Evolutionary conservation across 352 stramenopile genomes (phyloP).

Genomic region (Globisporangium nunn): DNA sequence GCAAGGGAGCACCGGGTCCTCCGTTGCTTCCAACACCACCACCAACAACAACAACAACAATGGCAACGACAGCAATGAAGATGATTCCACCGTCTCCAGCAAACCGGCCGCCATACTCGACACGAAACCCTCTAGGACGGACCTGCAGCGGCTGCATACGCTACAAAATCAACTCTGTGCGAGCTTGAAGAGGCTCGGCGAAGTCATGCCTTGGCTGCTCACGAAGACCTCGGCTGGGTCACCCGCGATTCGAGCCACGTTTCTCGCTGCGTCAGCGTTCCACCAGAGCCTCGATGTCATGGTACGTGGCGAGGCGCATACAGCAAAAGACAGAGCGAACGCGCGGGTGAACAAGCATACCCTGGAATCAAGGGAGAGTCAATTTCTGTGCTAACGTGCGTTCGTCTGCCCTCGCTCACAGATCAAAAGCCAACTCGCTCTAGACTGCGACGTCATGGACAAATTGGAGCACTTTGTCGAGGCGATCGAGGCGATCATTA

Average conservation of each 20-base stretch:
- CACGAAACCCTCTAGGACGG: too few species aligned
- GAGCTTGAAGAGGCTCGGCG: conserved; percentile 14
- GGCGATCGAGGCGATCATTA: conserved; percentile 19
- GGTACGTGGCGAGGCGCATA: conserved; percentile 9
- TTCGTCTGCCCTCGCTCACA: conserved; percentile 1
- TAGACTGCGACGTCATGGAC: conserved; percentile 19
- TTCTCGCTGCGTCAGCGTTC: conserved; percentile 30
- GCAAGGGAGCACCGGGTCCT: background rate
- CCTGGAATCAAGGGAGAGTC: too few species aligned
- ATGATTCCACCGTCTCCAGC: too few species aligned
- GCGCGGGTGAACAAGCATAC: too few species aligned
- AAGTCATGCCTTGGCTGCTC: conserved; percentile 16
- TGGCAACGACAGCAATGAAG: background rate
- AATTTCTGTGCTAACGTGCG: background rate
- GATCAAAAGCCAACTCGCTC: conserved; percentile 20
- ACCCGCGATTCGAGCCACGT: conserved; percentile 27
- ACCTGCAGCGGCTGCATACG: background rate
- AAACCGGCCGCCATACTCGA: background rate
- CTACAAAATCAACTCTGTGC: conserved; percentile 4
- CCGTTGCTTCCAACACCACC: background rate
- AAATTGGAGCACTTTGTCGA: conserved; percentile 31
- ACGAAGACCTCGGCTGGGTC: background rate
- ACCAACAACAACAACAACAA: background rate
- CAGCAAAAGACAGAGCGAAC: too few species aligned
- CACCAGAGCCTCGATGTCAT: conserved; percentile 28